Base-by-base conservation (phyloP, 2,329 filamentous ascomycete genomes). In the Purpureocillium takamizusanense region DNA sequence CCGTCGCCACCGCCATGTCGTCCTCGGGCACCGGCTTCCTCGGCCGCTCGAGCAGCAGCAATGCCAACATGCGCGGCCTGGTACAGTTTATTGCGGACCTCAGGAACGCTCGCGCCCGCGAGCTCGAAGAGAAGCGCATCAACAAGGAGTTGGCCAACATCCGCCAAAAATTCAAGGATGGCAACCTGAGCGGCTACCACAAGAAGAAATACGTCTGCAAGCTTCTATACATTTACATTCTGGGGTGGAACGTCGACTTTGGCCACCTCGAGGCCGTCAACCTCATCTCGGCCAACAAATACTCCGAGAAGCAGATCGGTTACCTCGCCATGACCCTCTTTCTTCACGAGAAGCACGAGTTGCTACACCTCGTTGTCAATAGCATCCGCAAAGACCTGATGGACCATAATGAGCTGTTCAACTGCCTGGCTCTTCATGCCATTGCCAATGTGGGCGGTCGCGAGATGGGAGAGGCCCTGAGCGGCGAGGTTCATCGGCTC, bases 151-250 rank as follows among this genome's bases (percentile, higher is more conserved):
- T 98, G 61, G 92, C 92, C 58, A 98, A 98, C 59, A 98, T 98
- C 61, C 81, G 81, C 56, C 87, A 95, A 67, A 97, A 97, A 66
- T 98, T 97, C 72, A 95, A 94, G 75, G 86, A 92, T 61, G 89
- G 88, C 47, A 92, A 76, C 57, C 70, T 98, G 42, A 95, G 83
- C 58, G 94, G 92, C 49, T 98, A 98, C 59, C 88, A 95, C 71
- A 95, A 94, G 73, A 98, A 98, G 76, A 98, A 98, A 84, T 98
- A 98, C 60, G 92, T 98, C 50, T 98, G 92, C 86, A 98, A 98
- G 80, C 78, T 98, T 50, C 73, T 98, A 45, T 98, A 98, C 63
- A 97, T 98, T 55, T 98, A 98, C 63, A 98, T 98, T 43, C 77
- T 98, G 48, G 92, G 92, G 35, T 98, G 92, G 84, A 90, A 98